Base-by-base conservation (phyloP, 768 basidiomycete species). In the Hebeloma cylindrosporum region DNA sequence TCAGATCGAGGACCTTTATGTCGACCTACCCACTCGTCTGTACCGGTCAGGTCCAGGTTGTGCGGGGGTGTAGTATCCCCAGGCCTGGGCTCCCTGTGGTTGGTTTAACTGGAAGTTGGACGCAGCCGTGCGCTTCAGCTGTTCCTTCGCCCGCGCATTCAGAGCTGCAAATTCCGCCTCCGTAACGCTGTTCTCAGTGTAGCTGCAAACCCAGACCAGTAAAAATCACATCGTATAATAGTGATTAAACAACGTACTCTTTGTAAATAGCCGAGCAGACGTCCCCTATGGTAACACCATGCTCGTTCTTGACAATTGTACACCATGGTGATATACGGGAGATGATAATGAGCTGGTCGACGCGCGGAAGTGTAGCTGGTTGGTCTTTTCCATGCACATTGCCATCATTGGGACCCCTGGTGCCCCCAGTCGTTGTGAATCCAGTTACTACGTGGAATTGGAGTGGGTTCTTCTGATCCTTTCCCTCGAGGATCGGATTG, bases 221-320 rank as follows among this genome's bases (percentile, higher is more conserved):
- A 38, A 28, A 13, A 7, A 34, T 29, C 17, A 38, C 26, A 14
- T 10, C 26, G n/a, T 8, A n/a, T 17, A 7, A 22, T 3, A 8
- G 11, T 16, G 7, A 11, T 37, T 18, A 5, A 31, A 45, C 20
- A 38, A 71, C 84, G 26, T 48, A 92, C 90, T 92, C 88, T 62
- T 80, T 82, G 72, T 78, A 88, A 33, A 92, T 65, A n/a, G 73
- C 64, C 3, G 72, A 70, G 54, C 82, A 86, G 13, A 92, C 74
- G 58, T 93, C 88, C 13, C 75, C 76, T 50, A 87, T 74, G 2
- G 88, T 90, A 13, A 93, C 86, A 0, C 89, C 89, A 0, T 68
- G 64, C 11, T 82, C 78, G 57, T 84, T 90, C 63, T 74, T 79
- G 38, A 88, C 74, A 44, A 80, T 80, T 5, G 84, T 86, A 60